A percentile compares a stretch with the other conserved stretches of the same genome.
Evolutionary conservation across 805 yeast species (phyloP).

Genomic region (Candida oleophila): DNA sequence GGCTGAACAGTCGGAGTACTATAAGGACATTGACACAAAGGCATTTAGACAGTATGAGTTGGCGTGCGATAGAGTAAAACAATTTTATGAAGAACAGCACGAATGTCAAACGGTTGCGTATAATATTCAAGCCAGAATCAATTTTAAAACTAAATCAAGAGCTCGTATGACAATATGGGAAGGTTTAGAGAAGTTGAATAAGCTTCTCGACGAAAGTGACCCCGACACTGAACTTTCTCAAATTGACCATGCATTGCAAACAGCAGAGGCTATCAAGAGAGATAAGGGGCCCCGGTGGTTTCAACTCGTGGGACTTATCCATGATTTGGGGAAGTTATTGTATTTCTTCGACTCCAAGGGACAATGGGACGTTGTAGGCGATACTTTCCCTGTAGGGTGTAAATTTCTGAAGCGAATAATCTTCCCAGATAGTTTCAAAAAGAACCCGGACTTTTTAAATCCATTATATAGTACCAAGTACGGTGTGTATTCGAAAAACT

Average conservation of each 20-base stretch:
- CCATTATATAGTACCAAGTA: conserved; percentile 65
- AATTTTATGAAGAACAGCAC: conserved; percentile 68
- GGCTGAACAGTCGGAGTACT: conserved; percentile 27
- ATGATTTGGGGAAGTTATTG: conserved; percentile 66
- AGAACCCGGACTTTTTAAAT: conserved; percentile 59
- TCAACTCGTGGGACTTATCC: conserved; percentile 70
- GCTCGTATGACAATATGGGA: conserved; percentile 75
- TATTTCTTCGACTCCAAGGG: conserved; percentile 72
- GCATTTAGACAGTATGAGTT: conserved; percentile 64
- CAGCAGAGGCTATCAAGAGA: conserved; percentile 69
- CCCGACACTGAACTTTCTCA: conserved; percentile 76
- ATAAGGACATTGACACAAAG: conserved; percentile 34
- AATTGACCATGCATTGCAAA: conserved; percentile 72
- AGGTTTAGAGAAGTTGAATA: conserved; percentile 60
- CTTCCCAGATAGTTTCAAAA: conserved; percentile 56
- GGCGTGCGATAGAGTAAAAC: conserved; percentile 66
- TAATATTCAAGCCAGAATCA: conserved; percentile 68
- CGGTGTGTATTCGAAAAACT: conserved; percentile 62
- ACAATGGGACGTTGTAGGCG: conserved; percentile 82
- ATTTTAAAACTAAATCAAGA: conserved; percentile 64
- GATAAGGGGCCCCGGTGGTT: conserved; percentile 75
- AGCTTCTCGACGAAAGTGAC: conserved; percentile 66
- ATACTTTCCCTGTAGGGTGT: conserved; percentile 76
- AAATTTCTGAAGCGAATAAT: conserved; percentile 58
- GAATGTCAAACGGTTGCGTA: conserved; percentile 69